Conservation (phyloP, 1,284 basidiomycete species). For the Melampsora abietis-canadensis region DNA sequence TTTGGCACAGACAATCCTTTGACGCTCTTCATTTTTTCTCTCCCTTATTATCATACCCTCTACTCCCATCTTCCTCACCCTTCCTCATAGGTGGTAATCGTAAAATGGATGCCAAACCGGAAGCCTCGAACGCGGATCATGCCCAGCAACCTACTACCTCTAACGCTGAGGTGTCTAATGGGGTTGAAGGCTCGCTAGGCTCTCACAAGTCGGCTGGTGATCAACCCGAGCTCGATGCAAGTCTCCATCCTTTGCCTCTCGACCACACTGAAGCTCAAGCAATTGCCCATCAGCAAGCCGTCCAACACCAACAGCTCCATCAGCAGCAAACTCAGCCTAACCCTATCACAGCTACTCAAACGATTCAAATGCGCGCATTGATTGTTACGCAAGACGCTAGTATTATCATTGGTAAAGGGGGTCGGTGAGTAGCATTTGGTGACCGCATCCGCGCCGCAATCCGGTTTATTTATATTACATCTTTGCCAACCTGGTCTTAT, state of each 20-base stretch:
- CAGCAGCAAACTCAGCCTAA: constrained; percentile 24
- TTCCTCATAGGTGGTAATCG: not conserved
- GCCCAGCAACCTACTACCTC: not conserved
- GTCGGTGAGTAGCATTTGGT: constrained; percentile 52
- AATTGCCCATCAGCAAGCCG: constrained; percentile 10
- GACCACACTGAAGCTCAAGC: constrained; percentile 5
- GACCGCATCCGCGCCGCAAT: no score
- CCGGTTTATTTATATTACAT: no score
- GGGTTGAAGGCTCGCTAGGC: not conserved
- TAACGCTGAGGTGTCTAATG: not conserved
- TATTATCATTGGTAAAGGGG: constrained; percentile 96
- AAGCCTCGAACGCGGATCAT: constrained; percentile 11
- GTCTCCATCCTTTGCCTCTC: not conserved
- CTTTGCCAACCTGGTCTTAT: not conserved
- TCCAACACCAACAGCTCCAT: constrained; percentile 5
- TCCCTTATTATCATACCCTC: not conserved
- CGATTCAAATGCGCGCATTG: constrained; percentile 58
- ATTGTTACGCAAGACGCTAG: constrained; percentile 99
- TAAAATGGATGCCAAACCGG: constrained; percentile 2
- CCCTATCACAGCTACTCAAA: constrained; percentile 30
- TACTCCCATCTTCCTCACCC: not conserved
- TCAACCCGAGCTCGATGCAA: not conserved
- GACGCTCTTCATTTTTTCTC: constrained; percentile 24
- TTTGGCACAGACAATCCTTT: not conserved
- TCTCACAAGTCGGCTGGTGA: constrained; percentile 11